Evolutionary conservation across 2,329 filamentous ascomycete species (phyloP).

Genomic region (Anisogramma anomala): DNA sequence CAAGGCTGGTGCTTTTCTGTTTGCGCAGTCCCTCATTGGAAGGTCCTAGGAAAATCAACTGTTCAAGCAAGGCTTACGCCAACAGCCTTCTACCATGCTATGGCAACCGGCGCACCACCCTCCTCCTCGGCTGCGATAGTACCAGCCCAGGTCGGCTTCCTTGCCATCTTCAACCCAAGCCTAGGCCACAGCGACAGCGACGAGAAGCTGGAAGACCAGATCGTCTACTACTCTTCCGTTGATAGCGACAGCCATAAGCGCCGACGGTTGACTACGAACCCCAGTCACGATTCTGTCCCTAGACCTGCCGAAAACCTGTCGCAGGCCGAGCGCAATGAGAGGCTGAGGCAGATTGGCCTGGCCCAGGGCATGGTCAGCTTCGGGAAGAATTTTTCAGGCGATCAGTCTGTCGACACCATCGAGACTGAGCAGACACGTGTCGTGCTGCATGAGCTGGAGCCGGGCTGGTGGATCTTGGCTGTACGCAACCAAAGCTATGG

Average conservation of each 20-base stretch:
- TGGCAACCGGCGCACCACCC: constrained; percentile 3
- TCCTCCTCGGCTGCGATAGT: constrained; percentile 28
- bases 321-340: constrained; percentile 67
- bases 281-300: constrained; percentile 27
- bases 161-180: constrained; percentile 90
- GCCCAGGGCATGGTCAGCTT: constrained; percentile 96
- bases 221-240: constrained; percentile 81
- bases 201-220: constrained; percentile 59
- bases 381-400: constrained; percentile 73
- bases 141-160: constrained; percentile 78
- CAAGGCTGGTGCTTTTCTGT: too few species aligned
- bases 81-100: too few species aligned
- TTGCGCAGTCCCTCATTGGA: too few species aligned
- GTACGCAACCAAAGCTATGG: constrained; percentile 23
- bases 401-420: constrained; percentile 65
- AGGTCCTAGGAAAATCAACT: too few species aligned
- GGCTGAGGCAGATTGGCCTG: constrained; percentile 82
- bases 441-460: constrained; percentile 75
- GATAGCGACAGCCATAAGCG: constrained; percentile 29
- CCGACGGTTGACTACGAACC: constrained; percentile 21
- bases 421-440: constrained; percentile 86
- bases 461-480: constrained; percentile 90
- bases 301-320: constrained; percentile 34
- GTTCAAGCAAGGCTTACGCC: too few species aligned
- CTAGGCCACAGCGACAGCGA: constrained; percentile 47